Percentiles rank a stretch among this genome's conserved stretches.
Evolutionary conservation across 345 rosid genomes (phyloP).

Genomic region (Hirschfeldia incana): DNA sequence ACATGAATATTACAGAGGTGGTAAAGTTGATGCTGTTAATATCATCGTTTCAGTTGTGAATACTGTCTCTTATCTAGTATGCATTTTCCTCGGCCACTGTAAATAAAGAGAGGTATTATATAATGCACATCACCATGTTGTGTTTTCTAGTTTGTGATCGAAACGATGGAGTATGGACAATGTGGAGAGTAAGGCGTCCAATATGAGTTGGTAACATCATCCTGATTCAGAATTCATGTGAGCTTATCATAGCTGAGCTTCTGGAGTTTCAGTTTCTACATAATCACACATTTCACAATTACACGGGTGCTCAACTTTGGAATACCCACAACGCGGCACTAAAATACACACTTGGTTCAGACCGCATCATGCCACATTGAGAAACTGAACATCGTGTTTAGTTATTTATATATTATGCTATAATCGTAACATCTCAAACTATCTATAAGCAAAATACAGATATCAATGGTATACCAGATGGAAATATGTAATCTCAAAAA

Average conservation of each 20-base stretch:
- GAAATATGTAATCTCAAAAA: slow-evolving; percentile 17
- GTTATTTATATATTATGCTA: background rate
- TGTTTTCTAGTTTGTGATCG: background rate
- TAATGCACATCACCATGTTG: background rate
- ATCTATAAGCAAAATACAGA: background rate
- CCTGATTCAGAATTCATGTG: background rate
- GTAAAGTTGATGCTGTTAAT: slow-evolving; percentile 63
- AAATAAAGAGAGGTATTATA: slow-evolving; percentile 3
- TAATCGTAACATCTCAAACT: background rate
- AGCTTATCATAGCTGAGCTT: background rate
- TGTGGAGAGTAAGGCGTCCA: background rate
- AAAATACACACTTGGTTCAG: background rate
- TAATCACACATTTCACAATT: background rate
- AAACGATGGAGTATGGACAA: too few species aligned
- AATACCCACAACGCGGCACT: background rate
- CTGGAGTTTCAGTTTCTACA: background rate
- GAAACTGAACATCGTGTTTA: background rate
- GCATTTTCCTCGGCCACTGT: slow-evolving; percentile 2
- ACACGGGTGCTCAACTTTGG: background rate
- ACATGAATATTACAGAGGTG: slow-evolving; percentile 42
- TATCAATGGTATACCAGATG: background rate
- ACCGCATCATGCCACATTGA: background rate
- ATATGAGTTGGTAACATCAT: background rate
- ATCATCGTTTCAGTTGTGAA: slow-evolving; percentile 56
- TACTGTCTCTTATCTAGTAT: background rate